These are phyloP conservation scores for Penicillium sp. DNA, from an alignment of 2,329 filamentous ascomycete species.

Conservation along the genomic window DNA sequence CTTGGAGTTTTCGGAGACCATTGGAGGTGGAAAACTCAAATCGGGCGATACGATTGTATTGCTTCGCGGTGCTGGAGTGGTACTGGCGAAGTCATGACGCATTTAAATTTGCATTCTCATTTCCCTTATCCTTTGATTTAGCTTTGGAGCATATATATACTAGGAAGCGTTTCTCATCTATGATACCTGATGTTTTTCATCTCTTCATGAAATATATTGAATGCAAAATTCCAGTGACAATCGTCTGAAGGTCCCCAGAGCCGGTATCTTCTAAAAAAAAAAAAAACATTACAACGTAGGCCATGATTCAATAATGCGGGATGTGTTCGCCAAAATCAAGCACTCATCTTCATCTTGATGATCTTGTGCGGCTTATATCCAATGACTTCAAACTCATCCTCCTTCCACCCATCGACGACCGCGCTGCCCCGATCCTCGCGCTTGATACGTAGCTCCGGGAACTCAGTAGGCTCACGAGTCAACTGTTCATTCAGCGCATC, in stretches of 20 bases:
- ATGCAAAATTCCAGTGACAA: not conserved
- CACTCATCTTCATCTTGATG: slow-evolving; percentile 99
- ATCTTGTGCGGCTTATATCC: slow-evolving; percentile 89
- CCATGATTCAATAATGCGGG: not conserved
- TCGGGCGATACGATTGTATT: slow-evolving; percentile 91
- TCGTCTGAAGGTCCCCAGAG: slow-evolving; percentile 7
- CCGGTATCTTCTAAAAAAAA: slow-evolving; percentile 28
- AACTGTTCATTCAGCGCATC: slow-evolving; percentile 84
- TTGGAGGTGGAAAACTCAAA: slow-evolving; percentile 68
- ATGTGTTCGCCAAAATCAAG: slow-evolving; percentile 51
- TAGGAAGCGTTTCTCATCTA: slow-evolving; percentile 10
- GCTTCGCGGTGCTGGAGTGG: slow-evolving; percentile 80
- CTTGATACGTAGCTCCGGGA: slow-evolving; percentile 77
- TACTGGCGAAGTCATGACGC: slow-evolving; percentile 64
- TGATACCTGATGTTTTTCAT: slow-evolving; percentile 12
- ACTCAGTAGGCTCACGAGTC: slow-evolving; percentile 75
- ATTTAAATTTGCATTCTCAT: slow-evolving; percentile 3
- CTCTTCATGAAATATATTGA: slow-evolving; percentile 8
- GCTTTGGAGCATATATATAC: slow-evolving; percentile 14
- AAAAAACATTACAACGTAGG: slow-evolving; percentile 15
- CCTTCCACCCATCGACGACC: slow-evolving; percentile 89
- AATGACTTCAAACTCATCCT: slow-evolving; percentile 83
- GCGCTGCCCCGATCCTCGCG: slow-evolving; percentile 73
- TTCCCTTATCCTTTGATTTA: slow-evolving; percentile 4
- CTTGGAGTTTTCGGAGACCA: slow-evolving; percentile 84